These are phyloP conservation scores for Colletotrichum lini DNA, from an alignment of 2,329 filamentous ascomycete species.

Conservation along the genomic window DNA sequence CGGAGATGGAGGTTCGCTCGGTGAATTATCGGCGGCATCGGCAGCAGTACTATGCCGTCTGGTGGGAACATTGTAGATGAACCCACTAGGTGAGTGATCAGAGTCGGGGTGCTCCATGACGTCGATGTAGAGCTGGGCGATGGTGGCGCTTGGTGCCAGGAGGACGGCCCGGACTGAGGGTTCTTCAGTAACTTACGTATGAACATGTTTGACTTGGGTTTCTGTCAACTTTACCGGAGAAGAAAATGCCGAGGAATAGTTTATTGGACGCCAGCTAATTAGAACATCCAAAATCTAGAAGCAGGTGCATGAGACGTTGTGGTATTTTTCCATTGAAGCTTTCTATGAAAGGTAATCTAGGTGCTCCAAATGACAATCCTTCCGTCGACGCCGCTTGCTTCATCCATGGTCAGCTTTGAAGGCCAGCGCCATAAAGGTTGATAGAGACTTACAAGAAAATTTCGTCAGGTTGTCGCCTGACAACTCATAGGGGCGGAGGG, in stretches of 20 bases:
- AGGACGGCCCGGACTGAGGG: not conserved
- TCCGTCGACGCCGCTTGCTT: constrained; percentile 87
- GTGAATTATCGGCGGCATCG: not conserved
- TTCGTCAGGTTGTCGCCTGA: constrained; percentile 76
- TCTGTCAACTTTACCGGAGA: not conserved
- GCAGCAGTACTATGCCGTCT: not conserved
- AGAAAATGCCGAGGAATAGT: not conserved
- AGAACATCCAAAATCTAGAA: not conserved
- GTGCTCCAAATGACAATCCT: constrained; percentile 84
- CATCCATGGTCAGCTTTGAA: constrained; percentile 47
- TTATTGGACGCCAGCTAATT: too few species aligned
- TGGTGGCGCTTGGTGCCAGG: not conserved
- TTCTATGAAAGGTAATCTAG: constrained; percentile 56
- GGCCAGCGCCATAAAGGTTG: constrained; percentile 3
- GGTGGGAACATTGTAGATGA: constrained; percentile 30
- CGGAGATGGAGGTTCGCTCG: not conserved
- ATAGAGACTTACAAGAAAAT: constrained; percentile 83
- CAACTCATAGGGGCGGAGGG: constrained; percentile 81
- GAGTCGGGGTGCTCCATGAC: not conserved
- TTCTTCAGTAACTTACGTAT: not conserved
- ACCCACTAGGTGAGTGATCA: constrained; percentile 26
- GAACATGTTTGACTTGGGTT: not conserved
- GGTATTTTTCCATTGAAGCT: constrained; percentile 32
- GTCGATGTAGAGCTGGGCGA: not conserved
- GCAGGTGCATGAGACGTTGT: constrained; percentile 17